These are phyloP conservation scores for Neocatenulostroma microsporum DNA, from an alignment of 2,329 filamentous ascomycete genomes.

Conservation along the genomic window DNA sequence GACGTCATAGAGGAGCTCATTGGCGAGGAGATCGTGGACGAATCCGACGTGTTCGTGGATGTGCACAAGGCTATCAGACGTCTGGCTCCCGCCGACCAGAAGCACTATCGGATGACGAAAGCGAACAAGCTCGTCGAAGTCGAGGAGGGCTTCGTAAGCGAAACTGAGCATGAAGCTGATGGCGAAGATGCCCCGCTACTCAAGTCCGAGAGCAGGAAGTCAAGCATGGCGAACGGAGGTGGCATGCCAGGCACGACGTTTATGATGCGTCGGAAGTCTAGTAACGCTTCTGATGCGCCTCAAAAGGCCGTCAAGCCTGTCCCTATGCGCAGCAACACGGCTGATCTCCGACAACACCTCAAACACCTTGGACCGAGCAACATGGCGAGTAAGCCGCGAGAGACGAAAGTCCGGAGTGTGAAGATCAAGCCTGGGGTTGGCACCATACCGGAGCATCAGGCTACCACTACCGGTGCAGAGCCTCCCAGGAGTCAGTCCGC, in stretches of 20 bases:
- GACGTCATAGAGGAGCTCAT: constrained; percentile 98
- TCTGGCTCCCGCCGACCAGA: constrained; percentile 73
- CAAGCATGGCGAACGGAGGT: constrained; percentile 31
- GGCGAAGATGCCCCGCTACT: constrained; percentile 25
- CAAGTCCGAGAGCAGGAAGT: constrained; percentile 17
- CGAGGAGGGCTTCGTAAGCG: constrained; percentile 9
- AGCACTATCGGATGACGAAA: constrained; percentile 29
- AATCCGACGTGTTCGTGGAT: constrained; percentile 96
- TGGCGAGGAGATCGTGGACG: constrained; percentile 98
- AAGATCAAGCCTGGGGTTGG: constrained; percentile 55
- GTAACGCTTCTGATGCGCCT: constrained; percentile 30
- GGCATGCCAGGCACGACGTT: constrained; percentile 29
- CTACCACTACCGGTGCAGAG: constrained; percentile 12
- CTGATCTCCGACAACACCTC: constrained; percentile 52
- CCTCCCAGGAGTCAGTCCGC: background rate
- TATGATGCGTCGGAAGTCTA: constrained; percentile 40
- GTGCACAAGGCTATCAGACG: constrained; percentile 96
- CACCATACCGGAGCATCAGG: constrained; percentile 35
- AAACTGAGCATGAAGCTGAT: constrained; percentile 18
- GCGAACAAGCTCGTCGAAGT: constrained; percentile 8
- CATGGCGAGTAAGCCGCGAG: constrained; percentile 51
- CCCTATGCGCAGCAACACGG: constrained; percentile 44
- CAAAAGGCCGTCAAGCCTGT: constrained; percentile 21
- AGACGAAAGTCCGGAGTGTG: constrained; percentile 54
- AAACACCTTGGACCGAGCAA: constrained; percentile 60